A percentile compares a stretch with the other conserved stretches of the same genome.
Conservation (phyloP, 306 rosid species). For the Inga leiocalycina region DNA sequence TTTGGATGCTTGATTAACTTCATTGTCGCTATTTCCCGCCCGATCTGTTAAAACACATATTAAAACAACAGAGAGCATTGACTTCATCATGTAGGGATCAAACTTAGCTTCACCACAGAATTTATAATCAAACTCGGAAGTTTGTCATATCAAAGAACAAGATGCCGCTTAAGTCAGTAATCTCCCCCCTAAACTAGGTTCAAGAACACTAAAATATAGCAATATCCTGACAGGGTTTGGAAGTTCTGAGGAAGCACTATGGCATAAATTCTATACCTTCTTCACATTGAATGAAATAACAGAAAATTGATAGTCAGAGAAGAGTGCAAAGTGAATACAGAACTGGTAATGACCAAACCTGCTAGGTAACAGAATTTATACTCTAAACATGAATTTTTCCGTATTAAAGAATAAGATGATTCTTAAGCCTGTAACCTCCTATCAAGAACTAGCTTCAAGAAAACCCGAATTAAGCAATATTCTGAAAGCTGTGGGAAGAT, state of each 20-base stretch:
- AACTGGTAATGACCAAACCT: not conserved
- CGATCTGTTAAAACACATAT: constrained; percentile 60
- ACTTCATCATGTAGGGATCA: constrained; percentile 22
- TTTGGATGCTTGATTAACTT: constrained; percentile 96
- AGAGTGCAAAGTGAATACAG: not conserved
- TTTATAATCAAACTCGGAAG: not conserved
- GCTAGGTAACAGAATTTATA: not conserved
- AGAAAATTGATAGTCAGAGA: not conserved
- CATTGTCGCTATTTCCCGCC: constrained; percentile 93
- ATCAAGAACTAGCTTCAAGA: constrained; percentile 6
- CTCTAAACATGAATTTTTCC: not conserved
- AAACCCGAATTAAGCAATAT: constrained; percentile 13
- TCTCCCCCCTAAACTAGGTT: constrained; percentile 14
- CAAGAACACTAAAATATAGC: constrained; percentile 16
- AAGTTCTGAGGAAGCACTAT: constrained; percentile 18
- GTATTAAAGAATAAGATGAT: constrained; percentile 9
- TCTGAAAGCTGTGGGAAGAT: constrained; percentile 21
- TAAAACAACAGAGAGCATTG: constrained; percentile 10
- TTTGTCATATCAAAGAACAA: constrained; percentile 4
- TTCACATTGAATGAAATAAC: not conserved
- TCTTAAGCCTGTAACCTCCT: constrained; percentile 18
- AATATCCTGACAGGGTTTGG: constrained; percentile 18
- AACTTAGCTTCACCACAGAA: constrained; percentile 9
- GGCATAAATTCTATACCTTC: constrained; percentile 6
- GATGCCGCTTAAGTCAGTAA: constrained; percentile 12